Evolutionary conservation across 805 yeast genomes (phyloP).

Genomic region (Pichia rugopelliculosa): DNA sequence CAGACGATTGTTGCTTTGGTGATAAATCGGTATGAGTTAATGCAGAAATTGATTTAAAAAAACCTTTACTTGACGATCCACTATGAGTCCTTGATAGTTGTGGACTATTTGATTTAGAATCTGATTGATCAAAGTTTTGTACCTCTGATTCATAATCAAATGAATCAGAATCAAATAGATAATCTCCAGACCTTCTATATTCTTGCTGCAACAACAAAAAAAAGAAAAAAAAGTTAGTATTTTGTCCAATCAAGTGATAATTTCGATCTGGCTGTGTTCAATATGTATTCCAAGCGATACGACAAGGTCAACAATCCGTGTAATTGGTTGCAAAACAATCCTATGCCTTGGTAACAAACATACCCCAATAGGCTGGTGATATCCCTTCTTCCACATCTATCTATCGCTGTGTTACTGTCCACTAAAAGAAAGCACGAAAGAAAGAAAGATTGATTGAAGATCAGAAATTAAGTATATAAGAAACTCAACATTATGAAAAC

Average conservation of each 20-base stretch:
- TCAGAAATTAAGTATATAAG: too few relatives aligned
- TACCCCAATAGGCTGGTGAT: conserved; percentile 27
- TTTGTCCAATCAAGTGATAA: background rate
- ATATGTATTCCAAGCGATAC: background rate
- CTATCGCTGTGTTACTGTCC: background rate
- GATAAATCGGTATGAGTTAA: conserved; percentile 7
- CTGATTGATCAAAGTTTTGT: background rate
- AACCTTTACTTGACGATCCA: conserved; percentile 2
- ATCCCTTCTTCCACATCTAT: conserved; percentile 27
- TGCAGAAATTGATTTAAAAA: conserved; percentile 10
- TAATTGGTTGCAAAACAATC: background rate
- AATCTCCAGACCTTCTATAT: conserved; percentile 4
- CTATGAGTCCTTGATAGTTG: background rate
- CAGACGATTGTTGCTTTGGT: conserved; percentile 8
- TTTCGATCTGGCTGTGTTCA: too few relatives aligned
- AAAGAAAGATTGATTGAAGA: too few relatives aligned
- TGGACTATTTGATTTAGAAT: background rate
- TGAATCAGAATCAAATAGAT: conserved; percentile 6
- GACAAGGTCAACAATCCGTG: background rate
- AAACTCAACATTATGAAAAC: background rate
- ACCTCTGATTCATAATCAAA: conserved; percentile 5
- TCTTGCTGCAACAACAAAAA: background rate
- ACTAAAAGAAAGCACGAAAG: background rate
- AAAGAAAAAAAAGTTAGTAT: background rate
- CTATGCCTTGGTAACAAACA: conserved; percentile 7